Evolutionary conservation across 805 yeast species (phyloP).

Genomic region (Hanseniaspora guilliermondii): DNA sequence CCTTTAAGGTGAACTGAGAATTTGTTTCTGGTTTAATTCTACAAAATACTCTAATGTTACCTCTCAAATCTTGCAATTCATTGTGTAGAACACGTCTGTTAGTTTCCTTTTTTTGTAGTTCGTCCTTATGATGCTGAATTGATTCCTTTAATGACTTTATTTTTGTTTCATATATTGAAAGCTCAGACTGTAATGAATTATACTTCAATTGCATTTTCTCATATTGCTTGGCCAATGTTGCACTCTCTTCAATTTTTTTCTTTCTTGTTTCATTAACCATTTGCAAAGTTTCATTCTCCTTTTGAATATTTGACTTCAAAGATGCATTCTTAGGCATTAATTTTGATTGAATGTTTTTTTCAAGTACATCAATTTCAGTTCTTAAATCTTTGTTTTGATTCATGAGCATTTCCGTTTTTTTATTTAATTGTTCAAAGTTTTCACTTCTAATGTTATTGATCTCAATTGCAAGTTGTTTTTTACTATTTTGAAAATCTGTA

Average conservation of each 20-base stretch:
- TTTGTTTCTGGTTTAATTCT: conserved; percentile 48
- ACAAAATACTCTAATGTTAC: conserved; percentile 85
- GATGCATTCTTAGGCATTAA: not conserved
- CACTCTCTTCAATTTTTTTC: conserved; percentile 9
- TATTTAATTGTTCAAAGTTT: not conserved
- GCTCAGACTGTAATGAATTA: conserved; percentile 16
- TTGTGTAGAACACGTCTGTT: conserved; percentile 56
- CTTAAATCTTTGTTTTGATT: not conserved
- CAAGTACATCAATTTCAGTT: not conserved
- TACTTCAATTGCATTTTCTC: conserved; percentile 9
- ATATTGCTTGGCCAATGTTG: conserved; percentile 21
- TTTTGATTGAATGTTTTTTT: not conserved
- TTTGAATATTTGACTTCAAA: conserved; percentile 15
- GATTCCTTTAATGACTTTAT: conserved; percentile 7
- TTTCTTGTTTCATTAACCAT: conserved; percentile 17
- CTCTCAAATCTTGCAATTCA: conserved; percentile 71
- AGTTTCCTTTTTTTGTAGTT: conserved; percentile 39
- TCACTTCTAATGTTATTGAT: conserved; percentile 14
- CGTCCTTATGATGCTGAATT: conserved; percentile 26
- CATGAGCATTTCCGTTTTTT: conserved; percentile 7
- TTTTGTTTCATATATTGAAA: conserved; percentile 5
- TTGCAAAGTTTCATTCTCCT: conserved; percentile 22
- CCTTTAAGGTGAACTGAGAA: conserved; percentile 17
- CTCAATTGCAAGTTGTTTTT: conserved; percentile 18
- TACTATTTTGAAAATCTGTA: conserved; percentile 6